Base-by-base conservation (phyloP, 148 eudicot genomes). In the Camellia sinensis region DNA sequence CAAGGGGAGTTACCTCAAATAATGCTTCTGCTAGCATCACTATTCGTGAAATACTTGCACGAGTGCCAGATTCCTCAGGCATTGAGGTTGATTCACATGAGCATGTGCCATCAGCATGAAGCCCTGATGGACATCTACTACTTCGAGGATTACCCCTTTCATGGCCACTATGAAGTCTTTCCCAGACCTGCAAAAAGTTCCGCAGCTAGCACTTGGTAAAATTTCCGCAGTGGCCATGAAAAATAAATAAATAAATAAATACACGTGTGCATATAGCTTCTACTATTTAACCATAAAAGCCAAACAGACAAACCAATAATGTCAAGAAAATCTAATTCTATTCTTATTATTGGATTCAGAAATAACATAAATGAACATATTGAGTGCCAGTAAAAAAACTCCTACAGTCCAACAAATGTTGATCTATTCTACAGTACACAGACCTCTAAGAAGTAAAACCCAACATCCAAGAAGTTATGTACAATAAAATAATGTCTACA, bases 21-120 rank as follows among this genome's bases (percentile, higher is more conserved):
- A 88, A 70, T 56, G 90, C 87, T 82, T 88, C 88, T 46, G 90
- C 90, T 63, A 88, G 82, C 88, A 88, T 73, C 73, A 88, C 87
- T 22, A 88, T 84, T 48, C 90, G 80, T 40, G 90, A 88, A 72
- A 88, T 82, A 76, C 90, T 87, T 77, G 88, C 88, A 68, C 82
- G 85, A 70, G 84, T 56, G 13, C 87, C 83, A 76, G 88, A 74
- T 48, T 82, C 85, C 52, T 80, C 88, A 41, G 76, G 76, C 76
- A 78, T 77, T 56, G 84, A 83, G 52, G 82, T 70, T 62, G 87
- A 57, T 15, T 75, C 83, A 74, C 90, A 88, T 40, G 84, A 79
- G 85, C 90, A 88, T 50, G 87, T 60, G 44, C 87, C 84, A 74
- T 75, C 77, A 53, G 82, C 59, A 70, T 88, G 90, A 78, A 84